phyloP scores from a whole-genome alignment of 345 rosid genomes.

The Aquilaria sinensis region DNA sequence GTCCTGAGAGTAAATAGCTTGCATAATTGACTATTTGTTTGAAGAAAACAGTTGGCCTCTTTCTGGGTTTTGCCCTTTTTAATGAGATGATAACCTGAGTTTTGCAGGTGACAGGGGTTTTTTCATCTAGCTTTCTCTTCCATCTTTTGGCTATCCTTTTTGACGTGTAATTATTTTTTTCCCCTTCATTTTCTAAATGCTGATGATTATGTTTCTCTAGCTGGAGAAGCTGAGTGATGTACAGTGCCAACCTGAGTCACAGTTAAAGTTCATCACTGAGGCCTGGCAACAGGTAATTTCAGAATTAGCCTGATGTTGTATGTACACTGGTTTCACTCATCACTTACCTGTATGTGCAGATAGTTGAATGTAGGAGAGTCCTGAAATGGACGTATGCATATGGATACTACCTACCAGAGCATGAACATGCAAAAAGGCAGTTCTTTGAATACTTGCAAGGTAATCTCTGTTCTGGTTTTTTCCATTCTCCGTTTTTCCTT shows the following conservation, averaged over 20 bases:
- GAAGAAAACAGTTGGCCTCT: too few species aligned
- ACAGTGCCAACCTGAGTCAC: conserved; percentile 81
- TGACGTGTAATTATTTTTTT: background rate
- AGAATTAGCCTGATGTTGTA: background rate
- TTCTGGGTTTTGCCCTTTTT: too few species aligned
- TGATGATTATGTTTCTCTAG: conserved; percentile 26
- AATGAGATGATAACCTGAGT: too few species aligned
- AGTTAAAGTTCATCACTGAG: conserved; percentile 77
- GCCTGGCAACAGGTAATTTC: conserved; percentile 78
- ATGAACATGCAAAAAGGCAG: conserved; percentile 65
- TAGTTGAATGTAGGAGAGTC: conserved; percentile 84
- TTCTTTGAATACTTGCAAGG: conserved; percentile 90
- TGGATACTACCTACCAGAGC: conserved; percentile 75
- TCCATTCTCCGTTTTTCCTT: background rate
- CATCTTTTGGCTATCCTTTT: too few species aligned
- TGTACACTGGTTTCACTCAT: conserved; percentile 11
- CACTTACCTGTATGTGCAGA: conserved; percentile 28
- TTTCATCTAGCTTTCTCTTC: too few species aligned
- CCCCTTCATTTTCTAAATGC: conserved; percentile 8
- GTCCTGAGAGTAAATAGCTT: too few species aligned
- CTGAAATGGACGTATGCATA: conserved; percentile 88
- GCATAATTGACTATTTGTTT: too few species aligned
- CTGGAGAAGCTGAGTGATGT: conserved; percentile 79
- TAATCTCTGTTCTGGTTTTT: conserved; percentile 13
- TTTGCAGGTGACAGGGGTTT: too few species aligned